phyloP scores from a whole-genome alignment of 2,329 filamentous ascomycete genomes.

The Diaporthe citriasiana region DNA sequence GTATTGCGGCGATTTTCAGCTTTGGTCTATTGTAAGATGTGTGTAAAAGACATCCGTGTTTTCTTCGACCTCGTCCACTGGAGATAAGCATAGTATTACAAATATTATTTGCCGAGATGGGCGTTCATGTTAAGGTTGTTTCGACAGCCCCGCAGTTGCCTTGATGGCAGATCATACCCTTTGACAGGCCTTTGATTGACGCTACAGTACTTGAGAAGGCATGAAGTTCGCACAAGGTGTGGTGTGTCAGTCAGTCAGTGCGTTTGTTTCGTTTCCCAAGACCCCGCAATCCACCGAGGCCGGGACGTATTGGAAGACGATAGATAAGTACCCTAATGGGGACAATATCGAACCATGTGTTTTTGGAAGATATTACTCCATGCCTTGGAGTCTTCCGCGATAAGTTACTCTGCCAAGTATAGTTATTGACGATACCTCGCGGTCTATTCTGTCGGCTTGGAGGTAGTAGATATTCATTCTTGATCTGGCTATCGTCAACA shows the following conservation, averaged over 20 bases:
- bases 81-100: too few species aligned
- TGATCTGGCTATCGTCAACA: background rate
- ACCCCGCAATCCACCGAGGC: background rate
- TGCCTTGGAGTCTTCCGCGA: background rate
- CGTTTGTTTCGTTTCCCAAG: conserved; percentile 22
- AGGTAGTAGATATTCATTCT: background rate
- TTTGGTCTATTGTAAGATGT: too few species aligned
- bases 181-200: background rate
- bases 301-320: background rate
- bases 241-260: conserved; percentile 14
- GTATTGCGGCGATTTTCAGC: too few species aligned
- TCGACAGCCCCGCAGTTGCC: background rate
- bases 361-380: background rate
- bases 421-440: background rate
- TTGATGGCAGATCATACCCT: background rate
- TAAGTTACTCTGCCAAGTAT: too few species aligned
- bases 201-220: conserved; percentile 26
- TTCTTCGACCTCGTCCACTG: too few species aligned
- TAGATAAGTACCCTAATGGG: too few species aligned
- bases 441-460: too few species aligned
- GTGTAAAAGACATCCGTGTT: too few species aligned
- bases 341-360: too few species aligned
- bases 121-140: background rate
- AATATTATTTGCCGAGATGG: background rate
- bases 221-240: conserved; percentile 8